phyloP scores from a whole-genome alignment of 2,329 filamentous ascomycete species.

The Hysterium pulicare region DNA sequence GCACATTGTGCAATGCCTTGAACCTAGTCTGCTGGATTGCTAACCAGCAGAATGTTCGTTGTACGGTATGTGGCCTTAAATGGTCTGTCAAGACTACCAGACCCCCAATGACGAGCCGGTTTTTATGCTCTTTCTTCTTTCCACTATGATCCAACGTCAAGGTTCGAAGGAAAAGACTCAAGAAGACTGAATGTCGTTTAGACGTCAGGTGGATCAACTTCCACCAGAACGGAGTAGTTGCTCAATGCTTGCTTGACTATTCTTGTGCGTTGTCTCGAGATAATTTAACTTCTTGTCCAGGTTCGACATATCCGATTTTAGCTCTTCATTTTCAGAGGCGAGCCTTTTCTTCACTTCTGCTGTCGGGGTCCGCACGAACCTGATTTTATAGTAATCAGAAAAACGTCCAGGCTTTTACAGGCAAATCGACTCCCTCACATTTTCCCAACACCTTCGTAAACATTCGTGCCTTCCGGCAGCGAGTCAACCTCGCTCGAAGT shows the following conservation, averaged over 20 bases:
- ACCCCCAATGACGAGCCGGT: too few relatives aligned
- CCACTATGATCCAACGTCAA: too few relatives aligned
- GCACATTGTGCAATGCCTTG: too few relatives aligned
- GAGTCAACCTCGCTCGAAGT: slow-evolving; percentile 79
- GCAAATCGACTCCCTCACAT: slow-evolving; percentile 70
- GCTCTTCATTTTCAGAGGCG: slow-evolving; percentile 66
- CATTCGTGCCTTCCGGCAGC: slow-evolving; percentile 69
- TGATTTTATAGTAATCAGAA: too few relatives aligned
- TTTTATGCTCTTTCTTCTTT: too few relatives aligned
- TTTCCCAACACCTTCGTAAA: slow-evolving; percentile 96
- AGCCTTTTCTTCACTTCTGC: slow-evolving; percentile 72
- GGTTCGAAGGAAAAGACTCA: too few relatives aligned
- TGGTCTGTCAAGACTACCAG: too few relatives aligned
- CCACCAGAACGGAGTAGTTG: slow-evolving; percentile 65
- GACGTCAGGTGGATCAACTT: slow-evolving; percentile 10
- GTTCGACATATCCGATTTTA: slow-evolving; percentile 74
- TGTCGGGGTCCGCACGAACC: slow-evolving; percentile 82
- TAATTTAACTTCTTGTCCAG: slow-evolving; percentile 88
- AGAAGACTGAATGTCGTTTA: too few relatives aligned
- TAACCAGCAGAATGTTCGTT: too few relatives aligned
- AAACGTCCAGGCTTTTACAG: too few relatives aligned
- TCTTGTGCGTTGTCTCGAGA: slow-evolving; percentile 91
- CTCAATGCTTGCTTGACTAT: slow-evolving; percentile 86
- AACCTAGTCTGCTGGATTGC: too few relatives aligned
- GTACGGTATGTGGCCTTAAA: too few relatives aligned